Evolutionary conservation across 2,329 filamentous ascomycete genomes (phyloP), one percentile per base, ranked within the genome.

Genomic region (Sordariomycetes sp.): DNA sequence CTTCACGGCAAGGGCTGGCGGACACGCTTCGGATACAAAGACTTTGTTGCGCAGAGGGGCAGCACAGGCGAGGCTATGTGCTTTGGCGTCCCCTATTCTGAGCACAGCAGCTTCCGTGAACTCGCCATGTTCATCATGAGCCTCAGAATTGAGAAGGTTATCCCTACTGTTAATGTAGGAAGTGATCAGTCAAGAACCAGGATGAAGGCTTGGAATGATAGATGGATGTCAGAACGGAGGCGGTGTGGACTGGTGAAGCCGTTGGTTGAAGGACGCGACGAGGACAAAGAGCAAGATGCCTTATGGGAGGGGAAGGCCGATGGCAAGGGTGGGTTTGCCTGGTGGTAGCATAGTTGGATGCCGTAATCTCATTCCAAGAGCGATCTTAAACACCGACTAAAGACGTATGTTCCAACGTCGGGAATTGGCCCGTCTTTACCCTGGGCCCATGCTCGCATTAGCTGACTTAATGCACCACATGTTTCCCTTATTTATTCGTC

Each of bases 91-190:
- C 92, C 92, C 3, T 98, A 98, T 54, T 88, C 82, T 33, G 92
- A 98, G 61, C 92, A 98, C 55, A 92, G 84, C 55, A 93, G 85
- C 41, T 98, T 98, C 52, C 72, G 90, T 26, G 92, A 98, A 64
- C 59, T 98, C 51, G 90, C 86, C 1, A 81, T 96, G 72, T 98
- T 98, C 52, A 75, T 90, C 45, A 92, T 92, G 68, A 75, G 81
- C 15, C 55, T 98, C 54, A 66, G 84, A 37, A 93, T 98, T 43
- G 87, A 90, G 42, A 85, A 81, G 58, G 75, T 98, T 6, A 82
- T 98, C 12, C 92, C 92, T 0, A 98, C 92, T 0, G 92, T 98
- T 4, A 96, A 98, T 37, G 72, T 81, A 1, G 75, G 75, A 2
- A 78, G 68, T 47, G 75, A 77, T 39, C 55, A 60, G 35, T 64